These are phyloP conservation scores for Botryotinia narcissicola DNA, from an alignment of 2,329 filamentous ascomycete genomes.

Conservation along the genomic window DNA sequence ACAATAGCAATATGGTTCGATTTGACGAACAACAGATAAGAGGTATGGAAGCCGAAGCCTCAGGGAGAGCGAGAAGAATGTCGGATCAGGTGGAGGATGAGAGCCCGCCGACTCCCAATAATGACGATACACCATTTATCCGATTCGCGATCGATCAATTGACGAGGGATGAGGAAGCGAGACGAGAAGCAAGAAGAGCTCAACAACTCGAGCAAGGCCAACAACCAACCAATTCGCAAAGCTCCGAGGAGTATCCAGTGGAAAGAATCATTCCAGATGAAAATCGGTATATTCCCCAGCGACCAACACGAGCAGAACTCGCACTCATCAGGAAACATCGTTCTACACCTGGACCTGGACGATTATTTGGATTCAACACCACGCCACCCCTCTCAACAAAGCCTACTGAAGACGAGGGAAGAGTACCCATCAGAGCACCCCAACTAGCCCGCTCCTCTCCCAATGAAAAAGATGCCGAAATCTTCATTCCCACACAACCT, in stretches of 20 bases:
- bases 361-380: slow-evolving; percentile 36
- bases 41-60: slow-evolving; percentile 29
- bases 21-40: slow-evolving; percentile 36
- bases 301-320: slow-evolving; percentile 31
- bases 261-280: slow-evolving; percentile 50
- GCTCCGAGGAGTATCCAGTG: slow-evolving; percentile 46
- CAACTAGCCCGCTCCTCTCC: slow-evolving; percentile 2
- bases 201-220: slow-evolving; percentile 41
- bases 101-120: slow-evolving; percentile 47
- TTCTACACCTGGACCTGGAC: slow-evolving; percentile 37
- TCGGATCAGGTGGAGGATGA: slow-evolving; percentile 25
- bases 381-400: slow-evolving; percentile 33
- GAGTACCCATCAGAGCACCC: slow-evolving; percentile 2
- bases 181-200: slow-evolving; percentile 38
- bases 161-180: slow-evolving; percentile 67
- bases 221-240: slow-evolving; percentile 44
- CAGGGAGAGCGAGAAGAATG: slow-evolving; percentile 27
- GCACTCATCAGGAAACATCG: slow-evolving; percentile 40
- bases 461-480: slow-evolving; percentile 36
- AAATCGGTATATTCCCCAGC: slow-evolving; percentile 37
- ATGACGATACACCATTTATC: slow-evolving; percentile 85
- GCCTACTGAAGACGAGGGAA: neutral
- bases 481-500: slow-evolving; percentile 48
- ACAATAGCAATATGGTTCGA: slow-evolving; percentile 26
- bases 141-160: slow-evolving; percentile 87